Percentiles rank a stretch among this genome's conserved stretches.
phyloP scores from a whole-genome alignment of 208 protist species.

The Trypanosoma boissoni region DNA sequence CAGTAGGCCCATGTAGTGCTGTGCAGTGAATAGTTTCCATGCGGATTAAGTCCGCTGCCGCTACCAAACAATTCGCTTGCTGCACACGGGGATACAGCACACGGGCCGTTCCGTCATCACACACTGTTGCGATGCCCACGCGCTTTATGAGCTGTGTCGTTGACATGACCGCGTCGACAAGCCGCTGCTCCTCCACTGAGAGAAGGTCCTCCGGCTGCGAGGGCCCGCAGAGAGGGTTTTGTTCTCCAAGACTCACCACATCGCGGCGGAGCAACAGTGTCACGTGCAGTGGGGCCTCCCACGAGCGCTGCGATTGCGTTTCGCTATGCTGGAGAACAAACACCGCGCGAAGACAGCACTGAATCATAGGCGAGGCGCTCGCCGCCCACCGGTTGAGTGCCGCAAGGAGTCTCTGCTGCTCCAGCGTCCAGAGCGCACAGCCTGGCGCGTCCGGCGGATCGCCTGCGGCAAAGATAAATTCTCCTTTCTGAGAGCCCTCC shows the following conservation, averaged over 20 bases:
- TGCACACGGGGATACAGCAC: constrained; percentile 17
- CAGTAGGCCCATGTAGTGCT: constrained; percentile 13
- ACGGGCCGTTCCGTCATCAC: constrained; percentile 13
- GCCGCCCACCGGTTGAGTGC: constrained; percentile 56
- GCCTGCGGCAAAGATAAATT: neutral
- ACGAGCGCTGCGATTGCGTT: constrained; percentile 2
- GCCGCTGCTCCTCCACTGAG: constrained; percentile 60
- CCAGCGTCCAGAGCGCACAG: constrained; percentile 64
- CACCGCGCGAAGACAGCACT: constrained; percentile 33
- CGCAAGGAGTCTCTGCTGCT: constrained; percentile 67
- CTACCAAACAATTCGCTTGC: constrained; percentile 4
- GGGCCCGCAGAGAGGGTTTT: constrained; percentile 61
- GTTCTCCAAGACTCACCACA: constrained; percentile 32
- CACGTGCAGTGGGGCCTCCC: constrained; percentile 38
- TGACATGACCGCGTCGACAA: constrained; percentile 58
- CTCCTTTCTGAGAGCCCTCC: no score
- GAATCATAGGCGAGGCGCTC: constrained; percentile 37
- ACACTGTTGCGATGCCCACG: constrained; percentile 48
- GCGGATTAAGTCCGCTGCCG: neutral
- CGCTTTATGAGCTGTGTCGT: constrained; percentile 46
- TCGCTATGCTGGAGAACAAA: constrained; percentile 50
- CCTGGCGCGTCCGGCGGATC: constrained; percentile 1
- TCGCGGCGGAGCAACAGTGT: constrained; percentile 47
- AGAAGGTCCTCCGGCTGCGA: constrained; percentile 51
- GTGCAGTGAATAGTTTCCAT: constrained; percentile 13